Evolutionary conservation across 1,139 yeast genomes (phyloP).

Genomic region (Yamadazyma blattariae): DNA sequence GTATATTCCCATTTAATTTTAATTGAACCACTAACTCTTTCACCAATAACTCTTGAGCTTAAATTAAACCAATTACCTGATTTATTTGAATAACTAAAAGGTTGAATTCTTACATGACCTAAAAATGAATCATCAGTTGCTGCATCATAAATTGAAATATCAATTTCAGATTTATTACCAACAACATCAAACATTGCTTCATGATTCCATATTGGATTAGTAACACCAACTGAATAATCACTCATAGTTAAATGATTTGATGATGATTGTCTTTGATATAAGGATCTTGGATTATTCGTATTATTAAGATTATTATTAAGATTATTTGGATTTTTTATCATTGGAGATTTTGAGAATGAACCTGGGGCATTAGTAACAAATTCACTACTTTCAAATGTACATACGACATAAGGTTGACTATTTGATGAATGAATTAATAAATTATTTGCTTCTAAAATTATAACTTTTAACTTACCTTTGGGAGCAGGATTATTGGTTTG

Average conservation of each 20-base stretch:
- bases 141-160: constrained; percentile 84
- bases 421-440: constrained; percentile 49
- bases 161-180: constrained; percentile 77
- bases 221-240: constrained; percentile 18
- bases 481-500: constrained; percentile 36
- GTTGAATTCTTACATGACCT: constrained; percentile 78
- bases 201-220: constrained; percentile 86
- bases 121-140: constrained; percentile 77
- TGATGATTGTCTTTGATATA: constrained; percentile 62
- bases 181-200: constrained; percentile 90
- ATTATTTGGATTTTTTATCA: constrained; percentile 1
- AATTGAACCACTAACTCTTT: constrained; percentile 73
- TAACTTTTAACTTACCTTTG: constrained; percentile 79
- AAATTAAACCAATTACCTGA: constrained; percentile 71
- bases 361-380: constrained; percentile 82
- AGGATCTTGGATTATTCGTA: constrained; percentile 3
- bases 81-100: constrained; percentile 42
- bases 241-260: constrained; percentile 52
- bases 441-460: constrained; percentile 75
- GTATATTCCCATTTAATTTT: constrained; percentile 74
- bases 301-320: neutral
- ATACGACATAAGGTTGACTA: constrained; percentile 81
- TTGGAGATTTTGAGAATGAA: constrained; percentile 47
- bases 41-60: constrained; percentile 72
- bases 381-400: constrained; percentile 91